Conservation (phyloP, 1,139 yeast genomes). For the Debaryomycetaceae sp. region DNA sequence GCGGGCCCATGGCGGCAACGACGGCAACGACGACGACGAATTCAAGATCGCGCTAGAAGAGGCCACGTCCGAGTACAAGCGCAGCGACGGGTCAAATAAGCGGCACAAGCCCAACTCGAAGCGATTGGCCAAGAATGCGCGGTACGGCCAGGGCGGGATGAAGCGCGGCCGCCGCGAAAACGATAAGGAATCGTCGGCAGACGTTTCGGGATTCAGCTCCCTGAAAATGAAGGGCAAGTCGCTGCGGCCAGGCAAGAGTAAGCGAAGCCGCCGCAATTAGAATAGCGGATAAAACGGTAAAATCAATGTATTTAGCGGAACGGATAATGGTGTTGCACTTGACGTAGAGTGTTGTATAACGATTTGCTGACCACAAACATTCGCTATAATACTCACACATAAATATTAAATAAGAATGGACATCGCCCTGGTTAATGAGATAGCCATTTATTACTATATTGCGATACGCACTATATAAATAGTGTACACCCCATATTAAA, state of each 20-base stretch:
- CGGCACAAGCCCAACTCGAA: conserved; percentile 51
- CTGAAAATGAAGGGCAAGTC: conserved; percentile 38
- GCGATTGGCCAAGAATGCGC: conserved; percentile 56
- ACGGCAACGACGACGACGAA: conserved; percentile 50
- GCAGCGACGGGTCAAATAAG: conserved; percentile 25
- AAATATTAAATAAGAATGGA: no score
- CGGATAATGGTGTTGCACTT: no score
- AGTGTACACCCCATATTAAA: no score
- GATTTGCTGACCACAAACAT: no score
- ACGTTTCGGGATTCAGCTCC: conserved; percentile 51
- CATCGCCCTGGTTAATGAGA: no score
- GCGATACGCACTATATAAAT: no score
- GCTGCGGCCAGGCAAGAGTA: conserved; percentile 70
- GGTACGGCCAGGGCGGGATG: conserved; percentile 60
- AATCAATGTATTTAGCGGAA: no score
- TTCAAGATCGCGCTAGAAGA: conserved; percentile 81
- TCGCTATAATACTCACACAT: no score
- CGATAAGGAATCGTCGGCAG: conserved; percentile 65
- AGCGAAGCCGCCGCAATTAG: conserved; percentile 21
- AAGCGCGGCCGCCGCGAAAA: conserved; percentile 66
- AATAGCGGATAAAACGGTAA: no score
- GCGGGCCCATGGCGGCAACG: conserved; percentile 68
- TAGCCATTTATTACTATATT: no score
- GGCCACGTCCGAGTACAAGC: conserved; percentile 42
- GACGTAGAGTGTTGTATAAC: no score